phyloP scores from a whole-genome alignment of 2,329 filamentous ascomycete species.

The Aspergillus fructus region DNA sequence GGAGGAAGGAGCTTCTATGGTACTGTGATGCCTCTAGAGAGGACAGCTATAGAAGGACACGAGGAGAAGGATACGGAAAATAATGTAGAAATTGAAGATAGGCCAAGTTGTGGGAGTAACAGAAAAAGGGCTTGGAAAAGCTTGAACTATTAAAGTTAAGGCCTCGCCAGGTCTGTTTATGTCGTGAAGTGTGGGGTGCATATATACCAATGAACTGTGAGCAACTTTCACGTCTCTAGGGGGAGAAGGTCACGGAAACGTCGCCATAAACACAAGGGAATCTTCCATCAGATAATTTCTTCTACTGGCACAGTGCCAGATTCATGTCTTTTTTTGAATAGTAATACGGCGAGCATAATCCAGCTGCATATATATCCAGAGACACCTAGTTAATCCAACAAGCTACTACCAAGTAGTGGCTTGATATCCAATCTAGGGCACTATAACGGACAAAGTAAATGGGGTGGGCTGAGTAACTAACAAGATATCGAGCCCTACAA shows the following conservation, averaged over 20 bases:
- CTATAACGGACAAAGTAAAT: neutral
- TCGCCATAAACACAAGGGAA: neutral
- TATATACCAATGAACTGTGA: neutral
- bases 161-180: no score
- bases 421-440: neutral
- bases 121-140: neutral
- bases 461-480: neutral
- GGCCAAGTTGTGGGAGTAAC: neutral
- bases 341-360: neutral
- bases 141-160: neutral
- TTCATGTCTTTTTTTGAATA: neutral
- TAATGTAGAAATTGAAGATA: neutral
- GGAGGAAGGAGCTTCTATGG: constrained; percentile 1
- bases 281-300: no score
- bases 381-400: neutral
- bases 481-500: neutral
- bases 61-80: neutral
- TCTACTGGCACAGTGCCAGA: neutral
- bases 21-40: neutral
- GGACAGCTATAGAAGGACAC: neutral
- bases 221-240: no score
- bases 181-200: neutral
- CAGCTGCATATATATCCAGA: neutral
- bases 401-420: neutral
- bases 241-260: no score